Percentiles rank a stretch among this genome's conserved stretches.
Conservation (phyloP, 164 flowering plant genomes). For the Cinnamomum chago region DNA sequence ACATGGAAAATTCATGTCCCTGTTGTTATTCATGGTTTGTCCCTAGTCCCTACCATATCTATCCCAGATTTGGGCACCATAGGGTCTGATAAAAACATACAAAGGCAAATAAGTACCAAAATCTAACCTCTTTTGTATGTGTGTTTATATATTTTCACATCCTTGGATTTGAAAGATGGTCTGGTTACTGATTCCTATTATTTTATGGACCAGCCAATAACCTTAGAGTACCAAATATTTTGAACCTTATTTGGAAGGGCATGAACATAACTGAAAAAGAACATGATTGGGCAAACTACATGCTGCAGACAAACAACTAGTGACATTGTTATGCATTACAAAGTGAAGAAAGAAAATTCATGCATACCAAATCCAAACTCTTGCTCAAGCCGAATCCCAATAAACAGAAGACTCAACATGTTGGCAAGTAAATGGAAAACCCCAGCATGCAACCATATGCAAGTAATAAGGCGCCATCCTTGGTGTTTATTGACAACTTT, state of each 20-base stretch:
- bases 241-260: neutral
- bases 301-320: neutral
- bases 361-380: conserved; percentile 82
- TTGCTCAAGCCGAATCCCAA: conserved; percentile 88
- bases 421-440: conserved; percentile 73
- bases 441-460: conserved; percentile 86
- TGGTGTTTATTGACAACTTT: conserved; percentile 52
- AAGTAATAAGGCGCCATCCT: conserved; percentile 66
- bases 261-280: neutral
- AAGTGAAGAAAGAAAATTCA: neutral
- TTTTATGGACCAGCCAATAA: neutral
- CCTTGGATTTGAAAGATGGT: neutral
- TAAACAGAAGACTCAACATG: conserved; percentile 77
- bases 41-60: too few relatives aligned
- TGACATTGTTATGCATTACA: neutral
- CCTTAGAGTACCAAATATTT: neutral
- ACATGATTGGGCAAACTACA: neutral
- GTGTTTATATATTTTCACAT: neutral
- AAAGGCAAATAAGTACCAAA: too few relatives aligned
- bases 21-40: too few relatives aligned
- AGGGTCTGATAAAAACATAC: too few relatives aligned
- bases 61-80: too few relatives aligned
- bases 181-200: neutral
- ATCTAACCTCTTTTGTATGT: too few relatives aligned
- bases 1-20: too few relatives aligned